Evolutionary conservation across 2,329 filamentous ascomycete species (phyloP).

Genomic region (Coniochaeta pulveracea): DNA sequence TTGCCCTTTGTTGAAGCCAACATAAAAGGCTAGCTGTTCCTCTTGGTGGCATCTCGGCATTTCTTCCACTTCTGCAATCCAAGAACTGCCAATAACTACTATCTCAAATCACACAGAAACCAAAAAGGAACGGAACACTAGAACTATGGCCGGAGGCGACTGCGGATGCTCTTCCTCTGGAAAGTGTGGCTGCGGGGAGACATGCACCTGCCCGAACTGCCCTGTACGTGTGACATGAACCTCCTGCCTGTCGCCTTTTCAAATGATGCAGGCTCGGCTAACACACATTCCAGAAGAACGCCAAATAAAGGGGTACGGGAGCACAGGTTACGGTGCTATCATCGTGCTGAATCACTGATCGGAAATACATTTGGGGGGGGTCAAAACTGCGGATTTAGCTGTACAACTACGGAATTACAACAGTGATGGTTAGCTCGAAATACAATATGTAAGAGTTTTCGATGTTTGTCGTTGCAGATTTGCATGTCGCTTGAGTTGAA

Average conservation of each 20-base stretch:
- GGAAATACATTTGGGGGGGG: no score
- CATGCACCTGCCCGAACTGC: slow-evolving; percentile 14
- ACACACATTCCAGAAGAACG: neutral
- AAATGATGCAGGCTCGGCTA: neutral
- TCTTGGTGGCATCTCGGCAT: no score
- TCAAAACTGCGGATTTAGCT: no score
- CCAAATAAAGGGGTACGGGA: neutral
- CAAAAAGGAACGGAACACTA: neutral
- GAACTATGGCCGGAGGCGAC: slow-evolving; percentile 9
- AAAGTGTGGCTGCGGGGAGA: slow-evolving; percentile 11
- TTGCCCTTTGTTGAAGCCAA: neutral
- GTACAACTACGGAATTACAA: no score
- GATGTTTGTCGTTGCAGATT: no score
- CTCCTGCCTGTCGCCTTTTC: neutral
- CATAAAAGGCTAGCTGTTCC: no score
- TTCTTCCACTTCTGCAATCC: no score
- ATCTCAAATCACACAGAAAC: neutral
- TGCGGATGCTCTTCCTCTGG: slow-evolving; percentile 11
- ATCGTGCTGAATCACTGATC: no score
- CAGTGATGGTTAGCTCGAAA: no score
- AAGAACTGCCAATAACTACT: neutral
- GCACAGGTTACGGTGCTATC: no score
- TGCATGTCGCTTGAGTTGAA: no score
- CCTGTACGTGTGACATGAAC: slow-evolving; percentile 7
- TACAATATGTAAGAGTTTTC: no score